A percentile compares a stretch with the other conserved stretches of the same genome.
Evolutionary conservation across 73 alveolate species (phyloP).

Genomic region (Paramecium caudatum): DNA sequence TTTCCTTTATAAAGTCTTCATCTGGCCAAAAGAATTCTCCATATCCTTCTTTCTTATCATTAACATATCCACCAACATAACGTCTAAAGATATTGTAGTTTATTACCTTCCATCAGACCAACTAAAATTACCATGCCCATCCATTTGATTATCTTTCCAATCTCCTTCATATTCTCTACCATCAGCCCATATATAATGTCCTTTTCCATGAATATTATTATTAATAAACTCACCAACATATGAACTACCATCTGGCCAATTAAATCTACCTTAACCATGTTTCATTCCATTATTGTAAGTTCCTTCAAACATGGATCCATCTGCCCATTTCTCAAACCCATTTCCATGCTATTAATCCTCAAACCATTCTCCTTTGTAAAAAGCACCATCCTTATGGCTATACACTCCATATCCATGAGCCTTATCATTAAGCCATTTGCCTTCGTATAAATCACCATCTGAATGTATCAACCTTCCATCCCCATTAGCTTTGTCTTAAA

Average conservation of each 20-base stretch:
- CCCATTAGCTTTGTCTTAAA: constrained; percentile 81
- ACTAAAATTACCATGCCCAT: constrained; percentile 75
- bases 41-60: constrained; percentile 78
- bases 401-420: constrained; percentile 85
- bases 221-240: constrained; percentile 71
- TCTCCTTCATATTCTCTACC: constrained; percentile 79
- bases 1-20: constrained; percentile 78
- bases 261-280: constrained; percentile 76
- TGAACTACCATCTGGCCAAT: constrained; percentile 78
- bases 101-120: constrained; percentile 77
- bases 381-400: constrained; percentile 80
- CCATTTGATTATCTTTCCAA: constrained; percentile 76
- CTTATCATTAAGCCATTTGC: constrained; percentile 82
- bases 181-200: constrained; percentile 77
- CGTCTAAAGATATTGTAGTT: not conserved
- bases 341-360: constrained; percentile 75
- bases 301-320: constrained; percentile 78
- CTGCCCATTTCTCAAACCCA: constrained; percentile 79
- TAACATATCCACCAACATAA: constrained; percentile 68
- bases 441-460: constrained; percentile 88
- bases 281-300: constrained; percentile 71
- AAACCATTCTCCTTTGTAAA: constrained; percentile 75
- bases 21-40: constrained; percentile 80
- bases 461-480: constrained; percentile 82
- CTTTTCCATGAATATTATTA: constrained; percentile 79